Evolutionary conservation across 2,329 filamentous ascomycete species (phyloP), one percentile per base, ranked within the genome.

Genomic region (Aspergillus ochraceoroseus): DNA sequence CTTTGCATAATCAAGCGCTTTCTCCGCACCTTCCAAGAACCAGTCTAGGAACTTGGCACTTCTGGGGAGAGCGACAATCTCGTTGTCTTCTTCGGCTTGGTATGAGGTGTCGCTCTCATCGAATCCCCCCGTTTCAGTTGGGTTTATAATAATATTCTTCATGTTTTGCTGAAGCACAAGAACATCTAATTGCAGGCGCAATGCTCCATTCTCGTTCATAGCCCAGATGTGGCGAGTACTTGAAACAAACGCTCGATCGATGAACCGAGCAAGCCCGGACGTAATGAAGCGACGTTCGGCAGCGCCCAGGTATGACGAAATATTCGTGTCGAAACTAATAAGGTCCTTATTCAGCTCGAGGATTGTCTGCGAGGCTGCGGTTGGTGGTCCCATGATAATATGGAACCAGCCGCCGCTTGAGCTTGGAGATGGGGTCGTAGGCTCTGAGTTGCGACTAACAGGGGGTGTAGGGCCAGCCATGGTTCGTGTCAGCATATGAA

Each of bases 91-190:
- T 13, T 45, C 46, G 31, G 20, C 19, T 33, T 41, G 32, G 17
- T 37, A 12, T 7, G 25, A 35, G 8, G 19, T 28, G 14, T 42
- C 17, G 15, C 4, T 26, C 14, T 28, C 42, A 19, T 47, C 40
- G 27, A 44, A 26, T 3, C 41, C 41, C 9, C 34, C 15, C 27
- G 52, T 43, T n/a, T 35, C 34, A 11, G 40, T 45, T 11, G 61
- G 54, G 20, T 59, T 56, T n/a, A 67, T 54, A 32, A 70, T 87
- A 38, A 98, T 82, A 52, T 94, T 94, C 70, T 95, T 95, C 40
- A 98, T 78, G 56, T 95, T 95, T 62, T 98, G 92, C 66, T 96
- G 90, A 36, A 98, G 72, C 27, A 98, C 92, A 15, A 95, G 75
- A 33, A 95, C 87, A 62, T 98, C 95, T 56, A 96, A 79, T 62